These are phyloP conservation scores for Cutaneotrichosporon spelunceum DNA, from an alignment of 1,284 basidiomycete genomes.

Conservation along the genomic window DNA sequence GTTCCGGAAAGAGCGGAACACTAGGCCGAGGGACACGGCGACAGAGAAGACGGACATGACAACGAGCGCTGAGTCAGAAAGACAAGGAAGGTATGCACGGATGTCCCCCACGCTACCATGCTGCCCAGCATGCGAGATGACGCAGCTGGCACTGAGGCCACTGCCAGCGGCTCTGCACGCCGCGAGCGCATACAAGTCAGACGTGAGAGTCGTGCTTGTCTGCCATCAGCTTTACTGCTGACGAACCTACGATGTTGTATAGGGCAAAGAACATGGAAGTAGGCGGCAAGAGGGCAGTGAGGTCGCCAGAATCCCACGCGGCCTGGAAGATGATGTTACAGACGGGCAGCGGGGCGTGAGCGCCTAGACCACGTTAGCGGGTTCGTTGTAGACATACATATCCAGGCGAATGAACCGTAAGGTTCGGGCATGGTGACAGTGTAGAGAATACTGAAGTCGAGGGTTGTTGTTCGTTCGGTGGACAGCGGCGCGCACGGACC, in stretches of 20 bases:
- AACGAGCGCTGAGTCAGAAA: slow-evolving; percentile 34
- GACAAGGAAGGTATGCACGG: slow-evolving; percentile 29
- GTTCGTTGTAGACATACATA: slow-evolving; percentile 33
- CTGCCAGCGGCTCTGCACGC: slow-evolving; percentile 35
- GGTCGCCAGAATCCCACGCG: slow-evolving; percentile 32
- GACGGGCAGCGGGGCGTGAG: slow-evolving; percentile 47
- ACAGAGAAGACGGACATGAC: slow-evolving; percentile 40
- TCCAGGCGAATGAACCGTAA: slow-evolving; percentile 48
- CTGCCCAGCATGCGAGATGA: slow-evolving; percentile 38
- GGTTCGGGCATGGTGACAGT: slow-evolving; percentile 26
- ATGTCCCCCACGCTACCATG: slow-evolving; percentile 44
- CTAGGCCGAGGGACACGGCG: slow-evolving; percentile 29
- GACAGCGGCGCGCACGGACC: not conserved
- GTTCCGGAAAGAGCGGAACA: slow-evolving; percentile 28
- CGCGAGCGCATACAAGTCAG: slow-evolving; percentile 36
- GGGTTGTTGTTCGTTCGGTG: not conserved
- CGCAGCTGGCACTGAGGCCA: slow-evolving; percentile 42
- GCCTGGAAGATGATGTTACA: slow-evolving; percentile 54
- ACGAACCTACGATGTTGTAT: slow-evolving; percentile 36
- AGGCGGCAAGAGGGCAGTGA: slow-evolving; percentile 40
- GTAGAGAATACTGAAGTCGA: not conserved
- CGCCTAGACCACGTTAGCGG: slow-evolving; percentile 31
- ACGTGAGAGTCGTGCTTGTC: slow-evolving; percentile 19
- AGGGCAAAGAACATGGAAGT: slow-evolving; percentile 31
- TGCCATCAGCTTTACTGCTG: slow-evolving; percentile 8